Conservation (phyloP, 176 grass and related monocot genomes). For the Cocos nucifera region DNA sequence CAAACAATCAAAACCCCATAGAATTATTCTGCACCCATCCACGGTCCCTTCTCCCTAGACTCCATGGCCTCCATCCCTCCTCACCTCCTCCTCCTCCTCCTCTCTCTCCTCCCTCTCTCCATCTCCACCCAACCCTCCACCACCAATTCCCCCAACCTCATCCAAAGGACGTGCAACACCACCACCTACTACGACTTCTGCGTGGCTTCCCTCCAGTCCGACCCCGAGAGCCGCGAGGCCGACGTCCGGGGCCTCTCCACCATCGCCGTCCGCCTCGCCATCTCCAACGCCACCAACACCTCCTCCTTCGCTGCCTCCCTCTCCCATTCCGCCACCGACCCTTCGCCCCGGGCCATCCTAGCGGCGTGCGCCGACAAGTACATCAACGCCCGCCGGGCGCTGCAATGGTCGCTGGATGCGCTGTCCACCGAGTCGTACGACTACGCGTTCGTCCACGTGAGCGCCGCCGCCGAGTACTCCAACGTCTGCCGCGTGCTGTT, state of each 20-base stretch:
- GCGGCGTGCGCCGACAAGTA: conserved; percentile 55
- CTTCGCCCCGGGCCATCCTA: conserved; percentile 32
- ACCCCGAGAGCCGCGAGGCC: conserved; percentile 51
- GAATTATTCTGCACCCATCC: too few species aligned
- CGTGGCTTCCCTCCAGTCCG: conserved; percentile 44
- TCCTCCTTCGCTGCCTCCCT: conserved; percentile 36
- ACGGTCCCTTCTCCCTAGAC: neutral
- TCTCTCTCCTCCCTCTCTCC: conserved; percentile 2
- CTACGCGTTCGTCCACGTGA: conserved; percentile 58
- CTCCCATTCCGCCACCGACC: conserved; percentile 15
- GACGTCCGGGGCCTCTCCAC: conserved; percentile 62
- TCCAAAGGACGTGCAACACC: conserved; percentile 62
- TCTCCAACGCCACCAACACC: conserved; percentile 42
- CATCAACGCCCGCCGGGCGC: conserved; percentile 36
- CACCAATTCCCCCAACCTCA: conserved; percentile 20
- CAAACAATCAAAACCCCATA: too few species aligned
- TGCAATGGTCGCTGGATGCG: conserved; percentile 26
- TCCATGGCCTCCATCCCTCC: conserved; percentile 14
- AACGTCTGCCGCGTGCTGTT: conserved; percentile 56
- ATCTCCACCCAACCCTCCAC: neutral
- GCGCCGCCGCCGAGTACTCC: conserved; percentile 82
- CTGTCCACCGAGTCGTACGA: conserved; percentile 53
- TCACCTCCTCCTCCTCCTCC: conserved; percentile 6
- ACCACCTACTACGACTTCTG: conserved; percentile 77
- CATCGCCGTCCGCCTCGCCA: conserved; percentile 46